Conservation (phyloP, 805 yeast genomes). For the Lipomyces sp. region DNA sequence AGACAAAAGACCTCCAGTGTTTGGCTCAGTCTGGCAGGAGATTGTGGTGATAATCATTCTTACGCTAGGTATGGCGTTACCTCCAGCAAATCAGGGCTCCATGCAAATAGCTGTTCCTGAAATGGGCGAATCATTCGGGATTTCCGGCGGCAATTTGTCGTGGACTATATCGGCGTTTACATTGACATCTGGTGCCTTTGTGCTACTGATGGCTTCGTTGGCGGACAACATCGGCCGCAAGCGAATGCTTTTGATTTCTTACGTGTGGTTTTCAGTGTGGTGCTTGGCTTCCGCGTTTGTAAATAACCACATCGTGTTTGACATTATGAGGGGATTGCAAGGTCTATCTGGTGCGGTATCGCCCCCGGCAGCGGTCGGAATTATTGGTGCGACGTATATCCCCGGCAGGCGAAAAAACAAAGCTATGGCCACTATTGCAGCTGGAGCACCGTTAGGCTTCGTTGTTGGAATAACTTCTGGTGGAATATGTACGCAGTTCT, state of each 20-base stretch:
- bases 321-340: slow-evolving; percentile 51
- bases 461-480: slow-evolving; percentile 51
- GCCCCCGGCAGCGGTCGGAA: slow-evolving; percentile 56
- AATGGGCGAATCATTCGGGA: slow-evolving; percentile 46
- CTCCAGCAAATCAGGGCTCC: slow-evolving; percentile 47
- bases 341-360: slow-evolving; percentile 53
- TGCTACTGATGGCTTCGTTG: slow-evolving; percentile 51
- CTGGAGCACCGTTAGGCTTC: slow-evolving; percentile 57
- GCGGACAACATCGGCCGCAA: slow-evolving; percentile 55
- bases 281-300: slow-evolving; percentile 46
- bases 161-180: slow-evolving; percentile 52
- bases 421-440: slow-evolving; percentile 48
- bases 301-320: slow-evolving; percentile 44
- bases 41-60: slow-evolving; percentile 35
- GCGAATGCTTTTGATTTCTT: slow-evolving; percentile 48
- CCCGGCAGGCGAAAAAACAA: slow-evolving; percentile 30
- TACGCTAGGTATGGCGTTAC: slow-evolving; percentile 51
- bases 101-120: slow-evolving; percentile 48
- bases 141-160: slow-evolving; percentile 50
- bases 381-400: slow-evolving; percentile 48
- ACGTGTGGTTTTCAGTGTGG: slow-evolving; percentile 42
- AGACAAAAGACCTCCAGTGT: slow-evolving; percentile 46
- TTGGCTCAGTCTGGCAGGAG: slow-evolving; percentile 46
- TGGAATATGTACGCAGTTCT: slow-evolving; percentile 50
- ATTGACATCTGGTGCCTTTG: slow-evolving; percentile 52